These are phyloP conservation scores for Hypoxylon trugodes DNA, from an alignment of 495 filamentous ascomycete species.

Conservation along the genomic window DNA sequence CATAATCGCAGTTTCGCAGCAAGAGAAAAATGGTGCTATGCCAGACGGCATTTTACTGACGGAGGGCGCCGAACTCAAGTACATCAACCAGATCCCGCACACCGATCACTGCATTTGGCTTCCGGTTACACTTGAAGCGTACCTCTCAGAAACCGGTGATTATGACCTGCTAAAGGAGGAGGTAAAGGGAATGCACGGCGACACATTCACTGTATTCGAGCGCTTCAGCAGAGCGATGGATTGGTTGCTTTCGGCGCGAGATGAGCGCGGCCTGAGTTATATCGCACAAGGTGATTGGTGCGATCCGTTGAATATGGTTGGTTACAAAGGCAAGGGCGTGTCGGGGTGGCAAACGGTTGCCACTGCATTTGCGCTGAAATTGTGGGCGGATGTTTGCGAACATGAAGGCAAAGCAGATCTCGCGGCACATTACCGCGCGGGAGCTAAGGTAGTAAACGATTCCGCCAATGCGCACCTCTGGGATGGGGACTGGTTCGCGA, in stretches of 20 bases:
- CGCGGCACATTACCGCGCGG: slow-evolving; percentile 52
- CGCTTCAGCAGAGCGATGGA: slow-evolving; percentile 63
- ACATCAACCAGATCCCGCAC: slow-evolving; percentile 67
- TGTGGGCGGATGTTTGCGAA: slow-evolving; percentile 62
- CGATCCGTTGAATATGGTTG: slow-evolving; percentile 69
- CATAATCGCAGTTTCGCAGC: slow-evolving; percentile 58
- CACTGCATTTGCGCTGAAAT: slow-evolving; percentile 57
- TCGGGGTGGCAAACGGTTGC: slow-evolving; percentile 66
- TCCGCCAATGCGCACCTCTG: slow-evolving; percentile 62
- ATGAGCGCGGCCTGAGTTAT: slow-evolving; percentile 62
- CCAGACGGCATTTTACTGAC: slow-evolving; percentile 63
- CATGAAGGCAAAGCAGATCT: slow-evolving; percentile 51
- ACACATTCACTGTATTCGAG: slow-evolving; percentile 60
- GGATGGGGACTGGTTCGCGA: slow-evolving; percentile 64
- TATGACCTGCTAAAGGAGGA: slow-evolving; percentile 57
- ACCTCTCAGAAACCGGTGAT: slow-evolving; percentile 63
- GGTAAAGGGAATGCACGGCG: slow-evolving; percentile 51
- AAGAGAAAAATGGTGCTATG: slow-evolving; percentile 63
- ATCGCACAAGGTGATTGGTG: slow-evolving; percentile 68
- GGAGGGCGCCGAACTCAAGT: slow-evolving; percentile 65
- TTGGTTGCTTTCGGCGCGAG: slow-evolving; percentile 58
- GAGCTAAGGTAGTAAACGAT: slow-evolving; percentile 57
- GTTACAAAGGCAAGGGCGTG: slow-evolving; percentile 63
- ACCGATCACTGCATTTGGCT: slow-evolving; percentile 68
- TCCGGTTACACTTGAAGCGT: slow-evolving; percentile 60